phyloP scores from a whole-genome alignment of 164 flowering plant species.

The Nymphaea thermarum region DNA sequence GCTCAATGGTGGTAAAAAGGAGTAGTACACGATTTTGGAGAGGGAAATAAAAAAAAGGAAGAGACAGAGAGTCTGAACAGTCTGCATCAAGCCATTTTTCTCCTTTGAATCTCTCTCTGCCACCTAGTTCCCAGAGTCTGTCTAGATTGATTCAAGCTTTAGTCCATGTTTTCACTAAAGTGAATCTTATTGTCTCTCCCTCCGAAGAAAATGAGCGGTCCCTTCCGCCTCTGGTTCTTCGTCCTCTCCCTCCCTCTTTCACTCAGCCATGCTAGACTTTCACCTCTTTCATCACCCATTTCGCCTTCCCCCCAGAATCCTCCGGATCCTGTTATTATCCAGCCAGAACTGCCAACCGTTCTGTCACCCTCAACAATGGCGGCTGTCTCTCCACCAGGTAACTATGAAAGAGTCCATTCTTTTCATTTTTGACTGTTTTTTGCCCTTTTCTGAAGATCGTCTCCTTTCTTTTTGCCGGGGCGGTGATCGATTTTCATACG shows the following conservation, averaged over 20 bases:
- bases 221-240: constrained; percentile 12
- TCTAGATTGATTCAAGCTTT: background rate
- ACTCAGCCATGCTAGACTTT: constrained; percentile 13
- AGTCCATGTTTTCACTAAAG: background rate
- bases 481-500: background rate
- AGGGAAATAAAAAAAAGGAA: constrained; percentile 3
- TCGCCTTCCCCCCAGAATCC: constrained; percentile 7
- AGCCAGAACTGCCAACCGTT: constrained; percentile 12
- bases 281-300: constrained; percentile 11
- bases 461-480: background rate
- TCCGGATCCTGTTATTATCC: background rate
- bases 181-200: background rate
- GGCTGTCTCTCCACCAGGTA: constrained; percentile 39
- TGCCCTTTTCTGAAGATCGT: background rate
- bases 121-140: background rate
- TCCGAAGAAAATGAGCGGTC: background rate
- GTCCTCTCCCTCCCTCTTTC: constrained; percentile 3
- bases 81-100: constrained; percentile 2
- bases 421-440: background rate
- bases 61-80: constrained; percentile 1
- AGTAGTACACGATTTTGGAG: background rate
- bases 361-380: constrained; percentile 21
- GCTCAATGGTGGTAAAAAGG: background rate
- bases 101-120: background rate
- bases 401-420: background rate